These are phyloP conservation scores for Tylopilus sp. DNA, from an alignment of 768 basidiomycete genomes.

Conservation along the genomic window DNA sequence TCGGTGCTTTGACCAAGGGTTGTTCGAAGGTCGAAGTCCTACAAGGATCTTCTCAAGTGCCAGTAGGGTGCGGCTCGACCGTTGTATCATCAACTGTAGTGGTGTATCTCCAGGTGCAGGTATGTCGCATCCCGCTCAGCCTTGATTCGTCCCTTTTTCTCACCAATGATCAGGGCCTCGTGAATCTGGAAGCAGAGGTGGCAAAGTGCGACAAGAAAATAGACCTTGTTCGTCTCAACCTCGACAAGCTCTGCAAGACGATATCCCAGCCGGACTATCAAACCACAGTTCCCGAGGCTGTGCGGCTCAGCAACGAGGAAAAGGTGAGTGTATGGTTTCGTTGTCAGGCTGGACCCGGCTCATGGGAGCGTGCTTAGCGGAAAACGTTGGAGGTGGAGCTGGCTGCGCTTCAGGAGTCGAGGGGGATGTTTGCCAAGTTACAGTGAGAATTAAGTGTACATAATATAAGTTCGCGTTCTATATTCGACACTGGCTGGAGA, in stretches of 20 bases:
- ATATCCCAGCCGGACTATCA: slow-evolving; percentile 75
- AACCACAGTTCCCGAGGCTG: slow-evolving; percentile 74
- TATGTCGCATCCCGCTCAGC: slow-evolving; percentile 32
- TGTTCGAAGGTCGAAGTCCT: slow-evolving; percentile 75
- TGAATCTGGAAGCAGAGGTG: slow-evolving; percentile 87
- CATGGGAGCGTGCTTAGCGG: slow-evolving; percentile 5
- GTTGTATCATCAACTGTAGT: slow-evolving; percentile 73
- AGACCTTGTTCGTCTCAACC: slow-evolving; percentile 60
- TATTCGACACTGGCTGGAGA: not conserved
- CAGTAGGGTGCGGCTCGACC: slow-evolving; percentile 76
- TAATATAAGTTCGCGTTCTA: not conserved
- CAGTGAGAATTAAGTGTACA: slow-evolving; percentile 35
- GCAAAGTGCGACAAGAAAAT: slow-evolving; percentile 90
- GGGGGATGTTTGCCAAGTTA: slow-evolving; percentile 70
- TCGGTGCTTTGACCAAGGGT: slow-evolving; percentile 83
- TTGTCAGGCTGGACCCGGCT: not conserved
- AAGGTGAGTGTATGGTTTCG: slow-evolving; percentile 48
- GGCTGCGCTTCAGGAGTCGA: slow-evolving; percentile 63
- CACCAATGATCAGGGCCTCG: slow-evolving; percentile 62
- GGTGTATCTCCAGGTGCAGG: slow-evolving; percentile 83
- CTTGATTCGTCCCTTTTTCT: not conserved
- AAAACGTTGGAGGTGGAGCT: slow-evolving; percentile 71
- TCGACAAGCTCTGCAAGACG: slow-evolving; percentile 75
- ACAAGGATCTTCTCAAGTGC: slow-evolving; percentile 59
- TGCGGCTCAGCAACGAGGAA: slow-evolving; percentile 70